Conservation (phyloP, 2,329 filamentous ascomycete species). For the Talaromyces sp. region DNA sequence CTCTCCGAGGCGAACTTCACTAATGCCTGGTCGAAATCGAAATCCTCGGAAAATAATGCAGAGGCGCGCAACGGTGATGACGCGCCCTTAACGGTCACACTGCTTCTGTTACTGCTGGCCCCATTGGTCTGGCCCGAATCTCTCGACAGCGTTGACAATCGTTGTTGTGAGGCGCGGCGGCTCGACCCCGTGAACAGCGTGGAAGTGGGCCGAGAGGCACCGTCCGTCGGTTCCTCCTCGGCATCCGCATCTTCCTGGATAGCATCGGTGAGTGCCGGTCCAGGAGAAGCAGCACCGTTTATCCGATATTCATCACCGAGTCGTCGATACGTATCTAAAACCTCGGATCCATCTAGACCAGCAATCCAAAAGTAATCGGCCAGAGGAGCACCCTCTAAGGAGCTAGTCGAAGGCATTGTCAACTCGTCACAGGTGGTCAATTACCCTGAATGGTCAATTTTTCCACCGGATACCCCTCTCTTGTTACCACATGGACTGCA, state of each 20-base stretch:
- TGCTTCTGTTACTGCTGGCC: constrained; percentile 65
- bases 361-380: constrained; percentile 70
- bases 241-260: constrained; percentile 63
- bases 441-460: constrained; percentile 15
- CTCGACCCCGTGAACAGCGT: constrained; percentile 26
- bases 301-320: constrained; percentile 47
- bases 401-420: constrained; percentile 33
- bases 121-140: constrained; percentile 49
- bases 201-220: constrained; percentile 46
- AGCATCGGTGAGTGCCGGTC: constrained; percentile 55
- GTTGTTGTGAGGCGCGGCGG: constrained; percentile 45
- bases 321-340: constrained; percentile 47
- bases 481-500: constrained; percentile 25
- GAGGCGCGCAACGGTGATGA: constrained; percentile 37
- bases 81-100: constrained; percentile 60
- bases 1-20: constrained; percentile 94
- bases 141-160: constrained; percentile 53
- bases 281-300: constrained; percentile 37
- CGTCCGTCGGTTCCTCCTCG: constrained; percentile 47
- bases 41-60: constrained; percentile 61
- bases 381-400: constrained; percentile 56
- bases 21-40: constrained; percentile 91
- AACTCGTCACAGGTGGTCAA: constrained; percentile 18
- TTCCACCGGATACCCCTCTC: constrained; percentile 1
- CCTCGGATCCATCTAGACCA: constrained; percentile 51